Conservation (phyloP, 345 rosid genomes). For the Cardamine resedifolia region DNA sequence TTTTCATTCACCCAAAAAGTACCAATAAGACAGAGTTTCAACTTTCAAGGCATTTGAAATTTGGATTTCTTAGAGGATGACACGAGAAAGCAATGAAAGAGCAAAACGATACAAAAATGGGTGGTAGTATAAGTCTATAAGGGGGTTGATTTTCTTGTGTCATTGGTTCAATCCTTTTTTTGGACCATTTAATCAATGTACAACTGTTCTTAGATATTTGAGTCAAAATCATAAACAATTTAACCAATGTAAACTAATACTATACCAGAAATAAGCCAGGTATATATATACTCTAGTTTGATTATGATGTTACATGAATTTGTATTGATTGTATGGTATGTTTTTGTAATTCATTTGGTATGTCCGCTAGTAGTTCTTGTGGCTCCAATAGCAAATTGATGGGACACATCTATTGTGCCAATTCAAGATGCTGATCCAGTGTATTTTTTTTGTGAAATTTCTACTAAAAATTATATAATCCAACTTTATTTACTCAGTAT, state of each 20-base stretch:
- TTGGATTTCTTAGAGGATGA: background rate
- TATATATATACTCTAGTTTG: background rate
- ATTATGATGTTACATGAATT: background rate
- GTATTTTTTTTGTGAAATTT: background rate
- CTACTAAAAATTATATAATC: no score
- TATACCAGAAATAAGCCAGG: no score
- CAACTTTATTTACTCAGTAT: no score
- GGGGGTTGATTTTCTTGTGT: no score
- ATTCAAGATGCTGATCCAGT: background rate
- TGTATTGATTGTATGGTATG: background rate
- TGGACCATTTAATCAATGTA: no score
- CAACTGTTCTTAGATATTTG: no score
- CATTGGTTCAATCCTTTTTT: no score
- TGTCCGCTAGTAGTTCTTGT: background rate
- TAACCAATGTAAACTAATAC: no score
- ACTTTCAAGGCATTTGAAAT: background rate
- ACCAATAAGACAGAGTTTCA: background rate
- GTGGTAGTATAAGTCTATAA: no score
- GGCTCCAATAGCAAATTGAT: background rate
- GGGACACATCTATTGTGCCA: background rate
- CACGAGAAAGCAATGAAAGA: background rate
- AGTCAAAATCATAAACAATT: no score
- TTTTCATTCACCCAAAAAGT: background rate
- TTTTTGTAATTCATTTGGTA: background rate
- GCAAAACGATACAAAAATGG: background rate